Conservation (phyloP, 139 green algal species). For the Chlorella sp. region DNA sequence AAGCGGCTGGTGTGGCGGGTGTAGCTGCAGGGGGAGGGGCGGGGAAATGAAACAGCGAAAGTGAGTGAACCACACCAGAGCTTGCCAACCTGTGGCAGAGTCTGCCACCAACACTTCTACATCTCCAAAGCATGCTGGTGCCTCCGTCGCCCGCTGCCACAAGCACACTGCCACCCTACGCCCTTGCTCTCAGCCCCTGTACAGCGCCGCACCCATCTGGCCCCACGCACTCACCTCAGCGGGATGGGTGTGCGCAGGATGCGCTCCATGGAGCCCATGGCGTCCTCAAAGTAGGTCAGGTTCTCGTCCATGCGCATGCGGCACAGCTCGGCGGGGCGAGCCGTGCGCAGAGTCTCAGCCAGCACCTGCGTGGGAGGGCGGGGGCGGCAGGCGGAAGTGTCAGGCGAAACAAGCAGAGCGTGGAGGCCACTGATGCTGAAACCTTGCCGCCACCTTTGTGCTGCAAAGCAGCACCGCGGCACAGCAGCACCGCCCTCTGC, state of each 20-base stretch:
- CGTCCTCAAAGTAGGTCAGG: slow-evolving; percentile 77
- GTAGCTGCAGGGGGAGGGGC: slow-evolving; percentile 6
- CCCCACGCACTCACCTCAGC: slow-evolving; percentile 17
- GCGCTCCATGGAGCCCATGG: slow-evolving; percentile 74
- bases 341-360: not conserved
- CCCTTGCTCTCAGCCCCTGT: too few relatives aligned
- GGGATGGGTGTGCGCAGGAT: slow-evolving; percentile 86
- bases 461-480: too few relatives aligned
- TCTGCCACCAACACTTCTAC: not conserved
- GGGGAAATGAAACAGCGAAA: not conserved
- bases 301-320: slow-evolving; percentile 63
- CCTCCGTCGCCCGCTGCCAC: not conserved
- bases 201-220: too few relatives aligned
- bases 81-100: not conserved
- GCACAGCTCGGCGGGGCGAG: slow-evolving; percentile 14
- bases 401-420: too few relatives aligned
- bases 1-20: slow-evolving; percentile 80
- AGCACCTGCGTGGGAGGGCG: slow-evolving; percentile 29
- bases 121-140: not conserved
- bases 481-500: too few relatives aligned
- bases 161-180: not conserved
- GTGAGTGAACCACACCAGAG: not conserved
- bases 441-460: too few relatives aligned
- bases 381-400: not conserved
- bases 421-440: too few relatives aligned